Conservation (phyloP, 192 early-diverging fungal genomes). For the Mortierella hygrophila region DNA sequence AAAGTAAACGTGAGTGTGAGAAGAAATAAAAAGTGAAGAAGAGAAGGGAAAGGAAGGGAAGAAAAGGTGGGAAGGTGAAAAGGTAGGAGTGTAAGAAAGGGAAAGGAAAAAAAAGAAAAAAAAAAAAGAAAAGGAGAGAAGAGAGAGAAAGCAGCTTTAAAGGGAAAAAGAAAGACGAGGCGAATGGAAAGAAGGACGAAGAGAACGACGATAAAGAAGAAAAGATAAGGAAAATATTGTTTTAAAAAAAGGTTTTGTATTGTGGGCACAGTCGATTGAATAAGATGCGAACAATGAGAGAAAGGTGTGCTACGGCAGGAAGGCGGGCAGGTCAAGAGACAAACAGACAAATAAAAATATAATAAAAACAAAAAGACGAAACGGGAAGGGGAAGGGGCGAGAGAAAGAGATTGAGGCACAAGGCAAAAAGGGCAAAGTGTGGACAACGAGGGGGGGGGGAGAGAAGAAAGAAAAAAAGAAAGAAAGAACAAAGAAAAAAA, state of each 20-base stretch:
- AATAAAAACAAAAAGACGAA: constrained; percentile 5
- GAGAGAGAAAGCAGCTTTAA: background rate
- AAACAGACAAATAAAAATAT: background rate
- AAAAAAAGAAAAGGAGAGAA: background rate
- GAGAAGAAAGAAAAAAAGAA: background rate
- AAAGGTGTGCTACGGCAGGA: background rate
- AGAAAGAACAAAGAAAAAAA: background rate
- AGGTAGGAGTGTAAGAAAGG: background rate
- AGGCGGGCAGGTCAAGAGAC: background rate
- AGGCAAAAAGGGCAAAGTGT: no score
- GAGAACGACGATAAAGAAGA: no score
- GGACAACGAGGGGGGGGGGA: background rate
- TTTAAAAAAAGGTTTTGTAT: background rate
- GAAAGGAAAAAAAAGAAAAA: background rate
- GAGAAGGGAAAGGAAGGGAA: background rate
- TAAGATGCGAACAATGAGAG: background rate
- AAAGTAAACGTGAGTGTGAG: constrained; percentile 3
- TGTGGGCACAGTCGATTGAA: constrained; percentile 8
- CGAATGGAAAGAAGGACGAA: background rate
- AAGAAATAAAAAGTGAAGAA: constrained; percentile 1
- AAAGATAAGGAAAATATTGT: background rate
- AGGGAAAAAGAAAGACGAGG: background rate
- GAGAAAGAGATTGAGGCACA: background rate
- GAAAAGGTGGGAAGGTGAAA: no score
- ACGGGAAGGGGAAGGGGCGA: background rate